Evolutionary conservation across 192 early-diverging fungal genomes (phyloP).

Genomic region (Coemansia umbellata): DNA sequence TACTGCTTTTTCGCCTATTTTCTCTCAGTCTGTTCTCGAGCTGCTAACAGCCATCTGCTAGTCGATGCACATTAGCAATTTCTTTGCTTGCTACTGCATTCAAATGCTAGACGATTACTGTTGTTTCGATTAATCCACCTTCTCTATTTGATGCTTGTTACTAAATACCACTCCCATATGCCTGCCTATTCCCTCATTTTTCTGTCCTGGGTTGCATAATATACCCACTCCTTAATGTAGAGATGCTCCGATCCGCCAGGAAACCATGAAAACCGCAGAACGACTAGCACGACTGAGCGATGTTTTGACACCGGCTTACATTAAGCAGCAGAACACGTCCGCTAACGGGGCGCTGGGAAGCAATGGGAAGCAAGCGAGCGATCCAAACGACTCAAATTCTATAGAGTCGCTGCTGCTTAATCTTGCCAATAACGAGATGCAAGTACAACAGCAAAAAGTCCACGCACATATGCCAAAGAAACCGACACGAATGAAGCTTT

Average conservation of each 20-base stretch:
- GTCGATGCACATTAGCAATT: no score
- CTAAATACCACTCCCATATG: neutral
- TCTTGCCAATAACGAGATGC: slow-evolving; percentile 51
- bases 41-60: no score
- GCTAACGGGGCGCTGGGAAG: neutral
- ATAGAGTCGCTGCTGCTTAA: slow-evolving; percentile 48
- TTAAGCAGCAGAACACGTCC: slow-evolving; percentile 7
- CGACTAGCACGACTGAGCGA: slow-evolving; percentile 46
- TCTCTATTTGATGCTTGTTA: neutral
- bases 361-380: neutral
- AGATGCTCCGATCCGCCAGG: slow-evolving; percentile 28
- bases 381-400: slow-evolving; percentile 25
- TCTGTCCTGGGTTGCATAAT: no score
- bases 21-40: neutral
- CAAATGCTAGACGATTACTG: neutral
- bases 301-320: slow-evolving; percentile 42
- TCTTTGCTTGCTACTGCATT: neutral
- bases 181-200: no score
- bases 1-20: no score
- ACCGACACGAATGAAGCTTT: slow-evolving; percentile 48
- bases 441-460: slow-evolving; percentile 50
- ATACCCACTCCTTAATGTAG: slow-evolving; percentile 14
- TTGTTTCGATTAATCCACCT: neutral
- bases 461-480: slow-evolving; percentile 45
- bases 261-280: slow-evolving; percentile 48